Conservation (phyloP, 352 stramenopile genomes). For the Globisporangium canariense region DNA sequence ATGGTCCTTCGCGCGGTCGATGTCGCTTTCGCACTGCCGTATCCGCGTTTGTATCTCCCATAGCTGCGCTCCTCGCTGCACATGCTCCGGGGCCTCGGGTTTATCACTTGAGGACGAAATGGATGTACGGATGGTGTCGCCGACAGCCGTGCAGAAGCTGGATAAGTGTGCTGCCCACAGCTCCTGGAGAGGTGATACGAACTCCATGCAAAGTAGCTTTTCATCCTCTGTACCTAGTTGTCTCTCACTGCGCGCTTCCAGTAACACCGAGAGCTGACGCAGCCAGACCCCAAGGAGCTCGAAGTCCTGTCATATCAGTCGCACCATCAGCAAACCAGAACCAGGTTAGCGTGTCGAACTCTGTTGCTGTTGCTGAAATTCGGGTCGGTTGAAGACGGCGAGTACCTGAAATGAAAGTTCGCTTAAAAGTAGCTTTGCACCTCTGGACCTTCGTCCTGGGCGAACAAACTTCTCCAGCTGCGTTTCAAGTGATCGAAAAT, state of each 20-base stretch:
- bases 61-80: slow-evolving; percentile 7
- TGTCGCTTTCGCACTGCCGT: slow-evolving; percentile 22
- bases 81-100: slow-evolving; percentile 3
- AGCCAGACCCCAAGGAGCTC: slow-evolving; percentile 6
- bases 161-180: slow-evolving; percentile 13
- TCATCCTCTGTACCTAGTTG: not conserved
- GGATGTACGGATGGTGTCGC: slow-evolving; percentile 8
- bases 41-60: slow-evolving; percentile 21
- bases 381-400: too few relatives aligned
- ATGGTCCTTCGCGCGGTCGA: slow-evolving; percentile 20
- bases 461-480: slow-evolving; percentile 1
- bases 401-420: not conserved
- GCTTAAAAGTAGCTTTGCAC: not conserved
- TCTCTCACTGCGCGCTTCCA: not conserved
- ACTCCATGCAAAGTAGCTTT: not conserved
- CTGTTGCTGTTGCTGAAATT: not conserved
- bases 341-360: too few relatives aligned
- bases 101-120: not conserved
- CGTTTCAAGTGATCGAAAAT: slow-evolving; percentile 3
- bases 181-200: slow-evolving; percentile 4
- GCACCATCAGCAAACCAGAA: not conserved
- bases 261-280: slow-evolving; percentile 10
- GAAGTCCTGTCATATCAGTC: slow-evolving; percentile 7
- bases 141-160: slow-evolving; percentile 20
- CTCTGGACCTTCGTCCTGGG: not conserved